Conservation (phyloP, 2,329 filamentous ascomycete species). For the Plectosphaerella plurivora region DNA sequence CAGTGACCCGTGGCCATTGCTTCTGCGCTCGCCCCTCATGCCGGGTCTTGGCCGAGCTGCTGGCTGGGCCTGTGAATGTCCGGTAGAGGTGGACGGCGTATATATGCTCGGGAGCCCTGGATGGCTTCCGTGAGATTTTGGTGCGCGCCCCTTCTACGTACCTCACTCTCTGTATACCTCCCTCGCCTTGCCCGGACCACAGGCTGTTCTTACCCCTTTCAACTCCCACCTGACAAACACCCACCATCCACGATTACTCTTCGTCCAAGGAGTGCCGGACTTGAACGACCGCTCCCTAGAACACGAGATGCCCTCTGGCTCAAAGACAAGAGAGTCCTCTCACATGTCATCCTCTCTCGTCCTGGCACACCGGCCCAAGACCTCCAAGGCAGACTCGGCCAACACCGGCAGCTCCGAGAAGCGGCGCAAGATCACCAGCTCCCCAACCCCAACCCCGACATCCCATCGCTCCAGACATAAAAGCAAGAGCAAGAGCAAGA, state of each 20-base stretch:
- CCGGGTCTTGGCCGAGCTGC: neutral
- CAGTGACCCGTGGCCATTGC: neutral
- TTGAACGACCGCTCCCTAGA: too few relatives aligned
- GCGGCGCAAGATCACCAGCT: slow-evolving; percentile 1
- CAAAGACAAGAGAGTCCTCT: too few relatives aligned
- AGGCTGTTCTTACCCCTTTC: too few relatives aligned
- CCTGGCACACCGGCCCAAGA: neutral
- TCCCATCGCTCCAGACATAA: slow-evolving; percentile 8
- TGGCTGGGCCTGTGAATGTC: neutral
- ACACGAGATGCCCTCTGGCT: too few relatives aligned
- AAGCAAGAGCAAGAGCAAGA: slow-evolving; percentile 2
- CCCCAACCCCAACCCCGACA: neutral
- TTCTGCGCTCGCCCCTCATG: neutral
- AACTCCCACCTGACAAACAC: too few relatives aligned
- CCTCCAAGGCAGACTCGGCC: neutral
- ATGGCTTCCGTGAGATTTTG: too few relatives aligned
- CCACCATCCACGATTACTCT: too few relatives aligned
- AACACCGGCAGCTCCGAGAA: slow-evolving; percentile 3
- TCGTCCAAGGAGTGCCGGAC: too few relatives aligned
- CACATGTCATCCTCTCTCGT: neutral
- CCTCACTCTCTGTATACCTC: too few relatives aligned
- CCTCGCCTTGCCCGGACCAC: too few relatives aligned
- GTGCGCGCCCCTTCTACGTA: too few relatives aligned
- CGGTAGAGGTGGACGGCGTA: neutral
- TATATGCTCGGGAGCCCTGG: neutral